These are phyloP conservation scores for Alternaria sp. DNA, from an alignment of 2,329 filamentous ascomycete species.

Conservation along the genomic window DNA sequence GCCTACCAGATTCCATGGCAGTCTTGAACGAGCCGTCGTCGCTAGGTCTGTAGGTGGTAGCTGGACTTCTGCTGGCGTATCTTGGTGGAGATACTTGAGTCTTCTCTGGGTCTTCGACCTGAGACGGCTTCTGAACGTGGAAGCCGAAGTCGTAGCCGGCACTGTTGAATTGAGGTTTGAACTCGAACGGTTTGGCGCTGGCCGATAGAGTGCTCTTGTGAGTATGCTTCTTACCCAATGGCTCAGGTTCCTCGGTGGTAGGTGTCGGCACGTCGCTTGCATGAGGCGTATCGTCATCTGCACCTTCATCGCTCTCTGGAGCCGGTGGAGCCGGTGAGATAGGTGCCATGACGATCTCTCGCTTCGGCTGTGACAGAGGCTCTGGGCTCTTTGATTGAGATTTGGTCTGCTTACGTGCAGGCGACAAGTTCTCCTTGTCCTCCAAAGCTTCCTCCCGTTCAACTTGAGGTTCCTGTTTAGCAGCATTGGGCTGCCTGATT, in stretches of 20 bases:
- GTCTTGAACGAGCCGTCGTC: conserved; percentile 52
- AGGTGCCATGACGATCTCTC: conserved; percentile 18
- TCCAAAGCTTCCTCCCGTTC: conserved; percentile 37
- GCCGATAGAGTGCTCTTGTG: conserved; percentile 70
- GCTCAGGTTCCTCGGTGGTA: conserved; percentile 39
- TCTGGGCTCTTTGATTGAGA: conserved; percentile 37
- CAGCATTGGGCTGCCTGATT: conserved; percentile 35
- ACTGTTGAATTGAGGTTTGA: conserved; percentile 42
- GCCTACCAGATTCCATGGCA: conserved; percentile 45
- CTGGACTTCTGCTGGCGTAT: conserved; percentile 46
- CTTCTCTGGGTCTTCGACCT: conserved; percentile 35
- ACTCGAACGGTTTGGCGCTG: conserved; percentile 73
- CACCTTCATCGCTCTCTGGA: conserved; percentile 19
- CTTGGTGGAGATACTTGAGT: conserved; percentile 27
- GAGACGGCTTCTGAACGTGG: conserved; percentile 51
- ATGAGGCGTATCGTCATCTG: conserved; percentile 34
- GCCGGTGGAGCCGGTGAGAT: conserved; percentile 13
- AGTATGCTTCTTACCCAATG: conserved; percentile 36
- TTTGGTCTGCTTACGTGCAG: conserved; percentile 34
- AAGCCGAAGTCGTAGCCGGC: conserved; percentile 49
- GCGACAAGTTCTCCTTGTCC: conserved; percentile 51
- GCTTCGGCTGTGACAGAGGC: conserved; percentile 25
- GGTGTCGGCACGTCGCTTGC: conserved; percentile 42
- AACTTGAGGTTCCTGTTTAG: conserved; percentile 29
- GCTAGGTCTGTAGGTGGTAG: conserved; percentile 51